Conservation (phyloP, 2,329 filamentous ascomycete species). For the Didymosphaeria variabile region DNA sequence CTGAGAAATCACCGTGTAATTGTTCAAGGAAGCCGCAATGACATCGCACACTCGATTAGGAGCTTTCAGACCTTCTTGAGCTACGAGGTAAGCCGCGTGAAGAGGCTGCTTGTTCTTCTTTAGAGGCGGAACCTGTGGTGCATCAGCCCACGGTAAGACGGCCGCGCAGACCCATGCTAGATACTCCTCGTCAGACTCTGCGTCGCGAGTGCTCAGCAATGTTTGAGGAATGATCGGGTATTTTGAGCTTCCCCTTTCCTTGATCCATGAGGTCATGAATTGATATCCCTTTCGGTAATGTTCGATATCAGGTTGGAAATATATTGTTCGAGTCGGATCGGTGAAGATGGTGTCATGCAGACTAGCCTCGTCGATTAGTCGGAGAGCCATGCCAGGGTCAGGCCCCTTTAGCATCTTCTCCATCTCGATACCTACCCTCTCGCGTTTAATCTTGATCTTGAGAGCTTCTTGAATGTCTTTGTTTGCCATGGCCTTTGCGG, state of each 20-base stretch:
- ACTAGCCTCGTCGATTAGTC: constrained; percentile 65
- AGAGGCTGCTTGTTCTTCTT: constrained; percentile 41
- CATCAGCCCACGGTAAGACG: constrained; percentile 75
- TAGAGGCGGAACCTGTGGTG: constrained; percentile 60
- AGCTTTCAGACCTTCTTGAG: constrained; percentile 79
- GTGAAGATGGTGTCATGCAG: constrained; percentile 80
- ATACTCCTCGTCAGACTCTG: constrained; percentile 73
- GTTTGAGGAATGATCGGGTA: constrained; percentile 53
- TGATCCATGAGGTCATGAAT: constrained; percentile 55
- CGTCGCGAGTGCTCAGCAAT: constrained; percentile 70
- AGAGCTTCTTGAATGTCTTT: constrained; percentile 80
- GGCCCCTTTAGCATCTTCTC: constrained; percentile 87
- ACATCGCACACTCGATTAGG: constrained; percentile 79
- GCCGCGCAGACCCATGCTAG: constrained; percentile 80
- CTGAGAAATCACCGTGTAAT: constrained; percentile 69
- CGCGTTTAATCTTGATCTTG: constrained; percentile 88
- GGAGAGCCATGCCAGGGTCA: constrained; percentile 68
- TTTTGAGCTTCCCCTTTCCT: constrained; percentile 14
- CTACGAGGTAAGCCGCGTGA: constrained; percentile 67
- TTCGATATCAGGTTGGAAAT: constrained; percentile 64
- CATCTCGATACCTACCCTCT: constrained; percentile 85
- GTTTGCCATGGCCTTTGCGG: constrained; percentile 78
- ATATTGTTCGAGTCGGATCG: constrained; percentile 66
- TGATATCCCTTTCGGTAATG: constrained; percentile 73
- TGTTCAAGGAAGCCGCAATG: constrained; percentile 69